These are phyloP conservation scores for Puccinellia tenuiflora DNA, from an alignment of 176 grass and related monocot species.

Conservation along the genomic window DNA sequence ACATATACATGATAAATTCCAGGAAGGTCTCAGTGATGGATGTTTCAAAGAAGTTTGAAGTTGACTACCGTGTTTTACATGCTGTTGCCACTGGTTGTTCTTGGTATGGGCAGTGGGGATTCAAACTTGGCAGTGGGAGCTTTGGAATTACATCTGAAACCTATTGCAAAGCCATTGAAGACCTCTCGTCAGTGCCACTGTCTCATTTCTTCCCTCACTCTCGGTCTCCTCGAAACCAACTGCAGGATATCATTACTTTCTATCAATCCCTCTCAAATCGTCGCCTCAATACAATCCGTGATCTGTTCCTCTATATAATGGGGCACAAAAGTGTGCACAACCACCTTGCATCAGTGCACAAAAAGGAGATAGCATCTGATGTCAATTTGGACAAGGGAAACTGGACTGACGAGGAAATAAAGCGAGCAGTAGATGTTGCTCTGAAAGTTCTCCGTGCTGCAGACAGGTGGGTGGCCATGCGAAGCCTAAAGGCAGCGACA, in stretches of 20 bases:
- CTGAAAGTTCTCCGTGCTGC: conserved; percentile 59
- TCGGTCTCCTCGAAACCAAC: conserved; percentile 23
- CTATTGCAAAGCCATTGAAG: conserved; percentile 43
- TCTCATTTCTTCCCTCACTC: conserved; percentile 31
- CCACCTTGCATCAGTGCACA: neutral
- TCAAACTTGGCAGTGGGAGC: conserved; percentile 55
- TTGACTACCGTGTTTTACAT: conserved; percentile 52
- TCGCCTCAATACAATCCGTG: conserved; percentile 34
- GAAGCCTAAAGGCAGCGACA: conserved; percentile 41
- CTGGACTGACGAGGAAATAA: conserved; percentile 45
- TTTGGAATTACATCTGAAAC: conserved; percentile 53
- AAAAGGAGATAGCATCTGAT: conserved; percentile 16
- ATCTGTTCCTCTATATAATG: conserved; percentile 51
- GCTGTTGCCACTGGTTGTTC: conserved; percentile 40
- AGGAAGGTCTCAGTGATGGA: conserved; percentile 77
- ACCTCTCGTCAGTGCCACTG: conserved; percentile 42
- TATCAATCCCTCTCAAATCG: conserved; percentile 48
- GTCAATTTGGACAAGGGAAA: neutral
- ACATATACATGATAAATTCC: conserved; percentile 10
- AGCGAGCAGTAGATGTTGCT: conserved; percentile 22
- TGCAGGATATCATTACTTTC: conserved; percentile 51
- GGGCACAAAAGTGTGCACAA: neutral
- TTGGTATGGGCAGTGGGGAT: conserved; percentile 77
- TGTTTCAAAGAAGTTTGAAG: conserved; percentile 53
- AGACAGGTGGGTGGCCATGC: conserved; percentile 44